Conservation (phyloP, 495 filamentous ascomycete species). For the Trichoderma erinaceum region DNA sequence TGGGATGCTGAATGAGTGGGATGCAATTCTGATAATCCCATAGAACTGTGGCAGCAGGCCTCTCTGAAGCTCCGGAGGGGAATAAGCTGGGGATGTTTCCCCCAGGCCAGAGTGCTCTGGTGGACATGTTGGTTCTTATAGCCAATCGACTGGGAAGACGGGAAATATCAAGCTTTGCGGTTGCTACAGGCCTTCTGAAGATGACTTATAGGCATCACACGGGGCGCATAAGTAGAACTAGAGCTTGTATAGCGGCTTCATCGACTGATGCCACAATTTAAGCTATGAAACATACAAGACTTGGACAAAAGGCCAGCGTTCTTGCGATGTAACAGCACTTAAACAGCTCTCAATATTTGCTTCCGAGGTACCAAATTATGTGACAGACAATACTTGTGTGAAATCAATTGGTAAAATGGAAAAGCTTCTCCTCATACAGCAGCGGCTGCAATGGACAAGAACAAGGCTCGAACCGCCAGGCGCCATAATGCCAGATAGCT, state of each 20-base stretch:
- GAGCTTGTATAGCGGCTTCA: not conserved
- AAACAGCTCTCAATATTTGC: too few relatives aligned
- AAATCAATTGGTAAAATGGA: too few relatives aligned
- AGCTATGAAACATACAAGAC: not conserved
- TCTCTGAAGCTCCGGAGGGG: not conserved
- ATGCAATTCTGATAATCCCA: constrained; percentile 35
- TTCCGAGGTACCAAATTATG: too few relatives aligned
- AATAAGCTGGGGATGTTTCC: not conserved
- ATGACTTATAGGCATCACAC: not conserved
- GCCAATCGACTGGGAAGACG: not conserved
- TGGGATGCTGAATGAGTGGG: constrained; percentile 35
- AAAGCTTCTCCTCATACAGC: too few relatives aligned
- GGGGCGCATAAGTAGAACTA: not conserved
- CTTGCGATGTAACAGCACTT: too few relatives aligned
- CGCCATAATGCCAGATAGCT: not conserved
- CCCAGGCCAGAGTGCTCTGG: not conserved
- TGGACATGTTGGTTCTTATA: not conserved
- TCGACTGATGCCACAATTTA: not conserved
- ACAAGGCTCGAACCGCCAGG: not conserved
- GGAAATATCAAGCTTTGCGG: not conserved
- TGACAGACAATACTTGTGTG: too few relatives aligned
- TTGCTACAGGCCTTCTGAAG: not conserved
- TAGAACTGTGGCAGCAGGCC: constrained; percentile 19
- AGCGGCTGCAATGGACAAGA: not conserved
- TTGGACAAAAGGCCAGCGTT: not conserved